A percentile compares a stretch with the other conserved stretches of the same genome.
Conservation (phyloP, 148 eudicot genomes). For the Limonium bicolor region DNA sequence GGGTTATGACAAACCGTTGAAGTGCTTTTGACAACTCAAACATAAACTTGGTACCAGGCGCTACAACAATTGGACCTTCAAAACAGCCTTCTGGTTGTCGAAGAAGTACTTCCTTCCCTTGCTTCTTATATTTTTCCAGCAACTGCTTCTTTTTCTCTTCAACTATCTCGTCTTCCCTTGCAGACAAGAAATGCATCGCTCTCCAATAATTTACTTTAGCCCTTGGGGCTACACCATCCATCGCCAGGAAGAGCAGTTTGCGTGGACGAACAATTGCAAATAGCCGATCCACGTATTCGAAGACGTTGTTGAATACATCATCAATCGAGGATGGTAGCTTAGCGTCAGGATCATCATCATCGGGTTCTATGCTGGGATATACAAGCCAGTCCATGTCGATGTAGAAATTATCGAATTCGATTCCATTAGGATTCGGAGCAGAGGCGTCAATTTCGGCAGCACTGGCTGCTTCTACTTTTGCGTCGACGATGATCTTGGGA, state of each 20-base stretch:
- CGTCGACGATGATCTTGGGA: conserved; percentile 9
- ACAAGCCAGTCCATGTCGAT: conserved; percentile 18
- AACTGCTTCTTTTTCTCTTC: conserved; percentile 10
- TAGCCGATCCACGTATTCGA: too few relatives aligned
- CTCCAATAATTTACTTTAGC: conserved; percentile 36
- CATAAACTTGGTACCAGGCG: conserved; percentile 34
- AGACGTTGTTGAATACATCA: too few relatives aligned
- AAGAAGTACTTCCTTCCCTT: not conserved
- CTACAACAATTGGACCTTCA: conserved; percentile 32
- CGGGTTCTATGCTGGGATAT: conserved; percentile 26
- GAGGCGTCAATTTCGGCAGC: conserved; percentile 5
- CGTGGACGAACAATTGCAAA: too few relatives aligned
- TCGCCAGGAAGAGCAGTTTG: too few relatives aligned
- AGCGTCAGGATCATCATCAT: not conserved
- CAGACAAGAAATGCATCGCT: conserved; percentile 23
- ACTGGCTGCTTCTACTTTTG: conserved; percentile 11
- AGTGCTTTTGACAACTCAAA: conserved; percentile 15
- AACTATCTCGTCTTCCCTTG: conserved; percentile 15
- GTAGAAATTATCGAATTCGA: conserved; percentile 25
- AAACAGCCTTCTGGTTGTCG: conserved; percentile 1
- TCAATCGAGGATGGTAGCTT: conserved; percentile 1
- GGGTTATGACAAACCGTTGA: conserved; percentile 1
- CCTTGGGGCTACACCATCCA: conserved; percentile 35
- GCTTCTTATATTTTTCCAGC: not conserved
- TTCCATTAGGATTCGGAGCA: conserved; percentile 15